Percentiles rank a stretch among this genome's conserved stretches.
Conservation (phyloP, 1,284 basidiomycete species). For the Neonothopanus nambi region DNA sequence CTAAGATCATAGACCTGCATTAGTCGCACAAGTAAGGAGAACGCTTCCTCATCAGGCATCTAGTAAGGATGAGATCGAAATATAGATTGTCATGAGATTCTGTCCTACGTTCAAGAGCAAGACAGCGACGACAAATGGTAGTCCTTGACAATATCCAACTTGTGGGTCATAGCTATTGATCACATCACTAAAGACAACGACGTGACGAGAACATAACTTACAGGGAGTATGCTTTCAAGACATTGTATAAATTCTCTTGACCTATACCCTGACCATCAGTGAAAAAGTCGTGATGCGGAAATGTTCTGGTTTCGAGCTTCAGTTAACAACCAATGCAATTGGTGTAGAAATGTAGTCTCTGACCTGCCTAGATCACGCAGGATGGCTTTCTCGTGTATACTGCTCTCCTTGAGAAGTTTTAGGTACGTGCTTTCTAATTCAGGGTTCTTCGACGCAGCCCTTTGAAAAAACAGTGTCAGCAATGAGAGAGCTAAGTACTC, state of each 20-base stretch:
- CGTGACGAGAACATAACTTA: conserved; percentile 29
- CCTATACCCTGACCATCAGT: conserved; percentile 89
- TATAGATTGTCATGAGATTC: not conserved
- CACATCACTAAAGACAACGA: conserved; percentile 17
- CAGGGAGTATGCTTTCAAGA: conserved; percentile 96
- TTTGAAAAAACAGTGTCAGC: conserved; percentile 30
- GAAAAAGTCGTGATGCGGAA: conserved; percentile 97
- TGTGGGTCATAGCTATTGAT: conserved; percentile 82
- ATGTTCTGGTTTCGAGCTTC: conserved; percentile 63
- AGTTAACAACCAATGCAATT: conserved; percentile 5
- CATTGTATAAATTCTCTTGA: conserved; percentile 96
- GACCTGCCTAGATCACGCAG: conserved; percentile 85
- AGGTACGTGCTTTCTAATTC: conserved; percentile 88
- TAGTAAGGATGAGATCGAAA: conserved; percentile 31
- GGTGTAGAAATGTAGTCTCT: conserved; percentile 11
- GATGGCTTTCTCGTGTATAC: conserved; percentile 92
- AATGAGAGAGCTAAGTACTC: conserved; percentile 14
- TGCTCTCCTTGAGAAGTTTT: conserved; percentile 79
- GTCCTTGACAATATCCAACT: conserved; percentile 96
- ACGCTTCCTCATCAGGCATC: conserved; percentile 99
- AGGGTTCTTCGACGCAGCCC: conserved; percentile 87
- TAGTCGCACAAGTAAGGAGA: conserved; percentile 93
- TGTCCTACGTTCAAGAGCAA: conserved; percentile 82
- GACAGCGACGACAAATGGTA: conserved; percentile 95
- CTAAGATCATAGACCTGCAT: conserved; percentile 97